Evolutionary conservation across 2,329 filamentous ascomycete genomes (phyloP), one percentile per base, ranked within the genome.

Genomic region (Pestalotiopsis sp.): DNA sequence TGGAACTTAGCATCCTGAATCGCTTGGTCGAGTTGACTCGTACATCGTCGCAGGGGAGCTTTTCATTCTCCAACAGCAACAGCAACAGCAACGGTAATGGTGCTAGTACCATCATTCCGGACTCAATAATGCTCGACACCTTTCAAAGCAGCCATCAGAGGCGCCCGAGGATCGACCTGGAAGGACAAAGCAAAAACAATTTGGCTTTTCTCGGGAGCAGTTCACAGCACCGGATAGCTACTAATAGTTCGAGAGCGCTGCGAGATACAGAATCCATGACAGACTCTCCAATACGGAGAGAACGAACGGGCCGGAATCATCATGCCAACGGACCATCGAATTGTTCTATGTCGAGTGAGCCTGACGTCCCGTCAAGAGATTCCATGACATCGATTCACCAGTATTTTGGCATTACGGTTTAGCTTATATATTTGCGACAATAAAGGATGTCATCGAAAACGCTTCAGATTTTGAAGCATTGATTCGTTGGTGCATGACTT

Each of bases 1-100:
- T 78, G 66, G 78, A 80, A 66, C 78, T 80, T 65, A 75, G 73
- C 45, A 76, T 79, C 41, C 66, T 80, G n/a, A 80, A 80, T 69
- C 73, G 73, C 2, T 74, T 80, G 11, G 71, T 78, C 56, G 73
- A 76, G 70, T 23, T 64, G 14, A 64, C 61, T 25, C 40, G 61
- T 11, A 11, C 61, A 12, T 23, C 36, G 6, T 64, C 61, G 38
- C 61, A 64, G 9, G 61, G n/a, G 17, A 64, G 61, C 40, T 64
- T 64, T 14, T 64, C 36, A 38, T 25, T 64, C n/a, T 64, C 61
- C 20, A 64, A 64, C 20, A 64, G 40, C 41, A 64, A 64, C 45
- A 27, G 61, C 36, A 40, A 62, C 14, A 14, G 27, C 14, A 41
- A 38, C 17, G 25, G 6, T 20, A 36, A 31, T 31, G 31, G 31